Evolutionary conservation across 176 grass and related monocot species (phyloP).

Genomic region (sorghum (Sorghum bicolor)): Sorghum_bicolor_NCBIv3 NC_012871.2:61643501-61644000

Average conservation of each 20-base stretch:
- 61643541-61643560: slow-evolving; percentile 38
- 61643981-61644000: not conserved
- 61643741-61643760: not conserved
- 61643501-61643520: slow-evolving; percentile 16
- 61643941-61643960: not conserved
- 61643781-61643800: not conserved
- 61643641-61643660: not conserved
- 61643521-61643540: slow-evolving; percentile 33
- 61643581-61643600: slow-evolving; percentile 24
- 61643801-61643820: not conserved
- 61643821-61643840: not conserved
- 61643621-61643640: slow-evolving; percentile 7
- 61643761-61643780: not conserved
- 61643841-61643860: not conserved
- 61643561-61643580: slow-evolving; percentile 38
- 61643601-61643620: slow-evolving; percentile 54
- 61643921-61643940: not conserved
- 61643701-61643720: not conserved
- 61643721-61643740: not conserved
- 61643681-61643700: not conserved
- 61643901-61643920: not conserved
- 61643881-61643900: not conserved
- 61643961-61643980: not conserved
- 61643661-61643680: not conserved
- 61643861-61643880: not conserved